These are phyloP conservation scores for Vachellia pachyceras DNA, from an alignment of 306 rosid species.

Conservation along the genomic window DNA sequence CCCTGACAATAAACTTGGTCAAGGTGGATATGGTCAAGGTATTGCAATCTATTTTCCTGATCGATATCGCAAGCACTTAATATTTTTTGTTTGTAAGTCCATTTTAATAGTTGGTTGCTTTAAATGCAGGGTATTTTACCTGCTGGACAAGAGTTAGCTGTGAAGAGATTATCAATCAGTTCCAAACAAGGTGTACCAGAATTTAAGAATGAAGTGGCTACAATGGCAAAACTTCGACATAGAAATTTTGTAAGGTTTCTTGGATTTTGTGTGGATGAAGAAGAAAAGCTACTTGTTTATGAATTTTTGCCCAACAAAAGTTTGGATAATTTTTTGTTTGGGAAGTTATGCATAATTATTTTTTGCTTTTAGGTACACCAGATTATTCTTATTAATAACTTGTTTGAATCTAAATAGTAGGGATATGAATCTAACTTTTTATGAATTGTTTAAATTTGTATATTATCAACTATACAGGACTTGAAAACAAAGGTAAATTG, in stretches of 20 bases:
- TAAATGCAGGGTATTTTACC: slow-evolving; percentile 38
- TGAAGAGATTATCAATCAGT: slow-evolving; percentile 45
- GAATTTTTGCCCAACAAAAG: not conserved
- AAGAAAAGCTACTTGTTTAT: no score
- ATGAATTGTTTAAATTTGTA: not conserved
- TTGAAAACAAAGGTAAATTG: not conserved
- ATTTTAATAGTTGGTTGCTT: no score
- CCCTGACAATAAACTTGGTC: no score
- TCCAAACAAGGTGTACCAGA: slow-evolving; percentile 46
- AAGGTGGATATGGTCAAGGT: no score
- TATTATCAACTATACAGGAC: not conserved
- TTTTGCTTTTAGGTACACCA: not conserved
- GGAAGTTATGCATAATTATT: no score
- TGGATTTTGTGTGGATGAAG: not conserved
- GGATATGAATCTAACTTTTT: not conserved
- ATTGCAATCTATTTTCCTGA: no score
- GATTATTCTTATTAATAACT: no score
- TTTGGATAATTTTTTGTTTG: no score
- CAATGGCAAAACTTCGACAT: no score
- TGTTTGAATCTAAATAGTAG: not conserved
- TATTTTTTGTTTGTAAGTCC: no score
- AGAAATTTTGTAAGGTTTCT: not conserved
- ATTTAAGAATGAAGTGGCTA: slow-evolving; percentile 35
- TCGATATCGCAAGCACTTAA: no score
- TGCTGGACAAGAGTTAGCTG: slow-evolving; percentile 44